A percentile compares a stretch with the other conserved stretches of the same genome.
phyloP scores from a whole-genome alignment of 306 rosid genomes.

The Morella rubra region DNA sequence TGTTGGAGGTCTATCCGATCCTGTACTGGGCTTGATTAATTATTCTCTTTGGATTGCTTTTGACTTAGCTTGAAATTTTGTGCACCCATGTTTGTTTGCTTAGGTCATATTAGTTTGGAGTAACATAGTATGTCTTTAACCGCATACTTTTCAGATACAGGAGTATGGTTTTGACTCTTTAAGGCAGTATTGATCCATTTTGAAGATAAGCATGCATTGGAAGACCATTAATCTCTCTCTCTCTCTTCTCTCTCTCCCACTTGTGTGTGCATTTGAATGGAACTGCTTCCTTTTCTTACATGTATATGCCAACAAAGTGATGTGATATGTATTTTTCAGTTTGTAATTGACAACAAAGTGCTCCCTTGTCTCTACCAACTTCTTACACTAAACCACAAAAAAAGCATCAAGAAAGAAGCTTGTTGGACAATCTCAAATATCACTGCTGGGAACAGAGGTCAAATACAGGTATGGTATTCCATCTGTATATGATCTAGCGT shows the following conservation, averaged over 20 bases:
- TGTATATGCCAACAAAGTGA: conserved; percentile 9
- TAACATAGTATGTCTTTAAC: not conserved
- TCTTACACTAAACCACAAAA: conserved; percentile 54
- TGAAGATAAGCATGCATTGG: not conserved
- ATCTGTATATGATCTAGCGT: not conserved
- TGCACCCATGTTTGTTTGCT: not conserved
- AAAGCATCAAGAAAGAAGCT: conserved; percentile 70
- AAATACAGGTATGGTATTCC: conserved; percentile 51
- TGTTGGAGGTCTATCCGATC: not conserved
- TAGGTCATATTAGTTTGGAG: not conserved
- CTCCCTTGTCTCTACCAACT: conserved; percentile 57
- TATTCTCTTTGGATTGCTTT: not conserved
- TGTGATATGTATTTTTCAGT: conserved; percentile 34
- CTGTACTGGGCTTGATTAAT: no score
- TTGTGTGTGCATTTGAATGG: conserved; percentile 1
- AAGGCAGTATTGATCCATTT: no score
- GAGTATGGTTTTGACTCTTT: not conserved
- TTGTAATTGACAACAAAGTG: conserved; percentile 52
- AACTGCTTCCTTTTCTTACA: conserved; percentile 1
- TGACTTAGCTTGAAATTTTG: not conserved
- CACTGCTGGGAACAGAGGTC: conserved; percentile 67
- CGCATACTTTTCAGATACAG: not conserved
- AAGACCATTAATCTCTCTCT: not conserved
- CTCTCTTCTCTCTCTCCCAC: not conserved
- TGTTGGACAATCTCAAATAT: conserved; percentile 76